Conservation (phyloP, 257 asterid species). For the Ilex asprella region DNA sequence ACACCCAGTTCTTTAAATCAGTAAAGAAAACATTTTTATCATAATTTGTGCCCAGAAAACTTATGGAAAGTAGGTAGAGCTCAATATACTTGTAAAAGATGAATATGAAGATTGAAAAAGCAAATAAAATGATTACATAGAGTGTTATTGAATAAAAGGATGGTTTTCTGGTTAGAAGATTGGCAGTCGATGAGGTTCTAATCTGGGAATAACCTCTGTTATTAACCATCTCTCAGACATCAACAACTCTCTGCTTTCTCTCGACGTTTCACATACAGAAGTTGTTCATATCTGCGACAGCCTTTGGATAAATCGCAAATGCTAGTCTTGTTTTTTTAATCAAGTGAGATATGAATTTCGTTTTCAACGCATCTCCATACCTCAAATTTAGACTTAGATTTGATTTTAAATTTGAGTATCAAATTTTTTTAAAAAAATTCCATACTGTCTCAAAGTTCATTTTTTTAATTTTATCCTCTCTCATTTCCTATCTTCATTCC, state of each 20-base stretch:
- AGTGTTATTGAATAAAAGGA: slow-evolving; percentile 40
- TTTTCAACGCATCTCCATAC: too few relatives aligned
- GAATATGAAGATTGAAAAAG: slow-evolving; percentile 60
- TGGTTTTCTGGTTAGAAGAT: slow-evolving; percentile 23
- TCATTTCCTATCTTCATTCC: too few relatives aligned
- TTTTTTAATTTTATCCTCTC: too few relatives aligned
- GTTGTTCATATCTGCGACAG: too few relatives aligned
- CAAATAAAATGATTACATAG: slow-evolving; percentile 45
- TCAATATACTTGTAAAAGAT: slow-evolving; percentile 39
- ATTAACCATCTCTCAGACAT: slow-evolving; percentile 36
- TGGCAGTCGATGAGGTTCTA: slow-evolving; percentile 23
- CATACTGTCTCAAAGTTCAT: too few relatives aligned
- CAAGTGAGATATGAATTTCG: too few relatives aligned
- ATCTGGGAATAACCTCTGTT: slow-evolving; percentile 27
- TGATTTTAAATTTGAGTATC: too few relatives aligned
- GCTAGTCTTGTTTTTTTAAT: too few relatives aligned
- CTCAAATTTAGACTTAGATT: too few relatives aligned
- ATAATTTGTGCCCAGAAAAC: not conserved
- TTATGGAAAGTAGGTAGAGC: not conserved
- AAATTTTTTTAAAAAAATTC: too few relatives aligned
- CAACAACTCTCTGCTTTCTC: slow-evolving; percentile 8
- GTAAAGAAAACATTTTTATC: not conserved
- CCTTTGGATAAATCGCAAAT: too few relatives aligned
- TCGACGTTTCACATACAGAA: too few relatives aligned
- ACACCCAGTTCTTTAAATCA: not conserved